Base-by-base conservation (phyloP, 495 filamentous ascomycete species). In the Glutinoglossum americanum region DNA sequence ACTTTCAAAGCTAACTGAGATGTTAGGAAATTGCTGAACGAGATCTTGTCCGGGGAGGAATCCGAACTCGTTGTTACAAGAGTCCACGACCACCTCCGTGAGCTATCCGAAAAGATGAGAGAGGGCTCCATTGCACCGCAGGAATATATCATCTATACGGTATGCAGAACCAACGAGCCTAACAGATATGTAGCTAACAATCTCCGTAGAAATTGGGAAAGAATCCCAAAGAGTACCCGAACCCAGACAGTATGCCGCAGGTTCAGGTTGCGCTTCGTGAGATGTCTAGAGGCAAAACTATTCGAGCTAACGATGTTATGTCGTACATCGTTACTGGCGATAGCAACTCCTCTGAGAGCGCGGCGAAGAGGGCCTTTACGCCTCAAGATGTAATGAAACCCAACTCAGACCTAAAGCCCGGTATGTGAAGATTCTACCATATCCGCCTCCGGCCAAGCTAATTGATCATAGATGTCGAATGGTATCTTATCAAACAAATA, bases 401-500 rank as follows among this genome's bases (percentile, higher is more conserved):
- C 19, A 80, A 79, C 58, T 83, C 82, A 1, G 82, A 72, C 6
- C 73, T 97, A 3, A 80, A 83, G 62, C 88, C 69, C 23, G 39
- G 61, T 60, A 48, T 9, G 57, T 39, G 5, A 33, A 13, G 19
- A 49, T 32, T 32, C 10, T n/a, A 15, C 53, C 62, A n/a, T n/a
- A n/a, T 28, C 5, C 47, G 30, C 13, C 48, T n/a, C 25, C 9
- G 32, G 10, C 32, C 26, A 51, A n/a, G 21, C 54, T 45, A 51
- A 10, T 57, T 2, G 39, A 62, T 45, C 30, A 55, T 84, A 32
- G 89, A 96, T 67, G 76, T 93, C 28, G 92, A 97, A 63, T 97
- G 90, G 79, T 98, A 98, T 68, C 80, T 98, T 33, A 80, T 87
- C 70, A 98, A 98, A 73, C 92, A 98, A 67, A 95, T 98, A 56